Evolutionary conservation across 75 land plant species (phyloP).

Genomic region (Azolla pinnata): DNA sequence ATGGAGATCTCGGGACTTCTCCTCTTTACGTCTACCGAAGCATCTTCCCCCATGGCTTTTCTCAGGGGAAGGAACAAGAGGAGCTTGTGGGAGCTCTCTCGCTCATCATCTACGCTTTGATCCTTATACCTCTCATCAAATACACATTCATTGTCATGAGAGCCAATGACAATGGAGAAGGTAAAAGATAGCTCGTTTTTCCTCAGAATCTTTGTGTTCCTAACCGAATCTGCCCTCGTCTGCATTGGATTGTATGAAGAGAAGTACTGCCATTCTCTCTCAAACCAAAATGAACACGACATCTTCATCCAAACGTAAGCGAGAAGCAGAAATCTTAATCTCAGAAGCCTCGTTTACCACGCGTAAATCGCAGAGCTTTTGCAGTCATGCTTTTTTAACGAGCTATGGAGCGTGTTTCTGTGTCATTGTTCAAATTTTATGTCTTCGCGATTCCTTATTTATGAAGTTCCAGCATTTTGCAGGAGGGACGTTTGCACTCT

Average conservation of each 20-base stretch:
- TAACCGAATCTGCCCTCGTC: neutral
- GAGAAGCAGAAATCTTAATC: too few relatives aligned
- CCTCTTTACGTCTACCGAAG: constrained; percentile 58
- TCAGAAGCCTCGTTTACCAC: too few relatives aligned
- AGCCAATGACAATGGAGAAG: constrained; percentile 78
- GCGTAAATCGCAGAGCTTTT: too few relatives aligned
- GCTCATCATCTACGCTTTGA: constrained; percentile 53
- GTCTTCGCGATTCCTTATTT: neutral
- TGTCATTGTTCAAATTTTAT: neutral
- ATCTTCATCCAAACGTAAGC: too few relatives aligned
- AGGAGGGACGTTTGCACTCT: constrained; percentile 65
- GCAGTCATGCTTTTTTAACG: too few relatives aligned
- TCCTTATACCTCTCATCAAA: constrained; percentile 50
- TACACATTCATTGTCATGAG: constrained; percentile 54
- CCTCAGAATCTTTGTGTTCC: neutral
- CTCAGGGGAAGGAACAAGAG: constrained; percentile 18
- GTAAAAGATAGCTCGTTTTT: constrained; percentile 12
- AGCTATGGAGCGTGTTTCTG: neutral
- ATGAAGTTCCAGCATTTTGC: too few relatives aligned
- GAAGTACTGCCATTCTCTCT: too few relatives aligned
- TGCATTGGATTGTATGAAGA: neutral
- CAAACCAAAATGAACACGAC: too few relatives aligned
- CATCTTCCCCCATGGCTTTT: constrained; percentile 40
- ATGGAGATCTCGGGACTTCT: constrained; percentile 73
- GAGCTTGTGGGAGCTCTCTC: constrained; percentile 59